phyloP scores from a whole-genome alignment of 2,329 filamentous ascomycete genomes.

The Colletotrichum trifolii region DNA sequence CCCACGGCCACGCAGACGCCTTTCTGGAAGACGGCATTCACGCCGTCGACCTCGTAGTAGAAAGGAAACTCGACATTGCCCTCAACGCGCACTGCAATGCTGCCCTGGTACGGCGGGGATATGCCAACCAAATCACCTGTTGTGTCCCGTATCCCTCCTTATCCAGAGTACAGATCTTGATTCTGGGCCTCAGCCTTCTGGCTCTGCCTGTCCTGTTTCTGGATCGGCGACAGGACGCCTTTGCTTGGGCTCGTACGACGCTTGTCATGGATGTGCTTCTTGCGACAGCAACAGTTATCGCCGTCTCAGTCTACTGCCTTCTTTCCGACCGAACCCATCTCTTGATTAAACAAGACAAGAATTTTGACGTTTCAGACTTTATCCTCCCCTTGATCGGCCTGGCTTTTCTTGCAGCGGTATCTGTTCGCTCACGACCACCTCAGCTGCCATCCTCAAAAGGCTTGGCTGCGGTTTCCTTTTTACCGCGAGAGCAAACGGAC shows the following conservation, averaged over 20 bases:
- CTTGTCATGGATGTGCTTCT: conserved; percentile 40
- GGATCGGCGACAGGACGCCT: conserved; percentile 22
- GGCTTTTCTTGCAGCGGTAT: conserved; percentile 38
- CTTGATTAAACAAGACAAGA: conserved; percentile 63
- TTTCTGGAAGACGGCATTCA: conserved; percentile 59
- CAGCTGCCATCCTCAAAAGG: not conserved
- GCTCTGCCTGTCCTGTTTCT: conserved; percentile 29
- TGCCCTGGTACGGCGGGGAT: conserved; percentile 47
- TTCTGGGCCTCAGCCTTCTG: conserved; percentile 39
- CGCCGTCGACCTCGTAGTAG: conserved; percentile 54
- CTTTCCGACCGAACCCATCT: conserved; percentile 64
- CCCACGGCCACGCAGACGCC: conserved; percentile 54
- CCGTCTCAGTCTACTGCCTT: conserved; percentile 56
- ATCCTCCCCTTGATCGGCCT: conserved; percentile 40
- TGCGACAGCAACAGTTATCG: conserved; percentile 41
- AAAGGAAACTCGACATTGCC: conserved; percentile 58
- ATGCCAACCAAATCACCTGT: conserved; percentile 62
- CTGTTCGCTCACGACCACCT: conserved; percentile 22
- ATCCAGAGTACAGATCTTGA: conserved; percentile 39
- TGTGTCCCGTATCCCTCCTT: conserved; percentile 57
- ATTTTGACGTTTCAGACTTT: conserved; percentile 48
- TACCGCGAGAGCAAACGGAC: conserved; percentile 67
- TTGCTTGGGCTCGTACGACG: conserved; percentile 42
- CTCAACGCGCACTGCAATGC: conserved; percentile 65
- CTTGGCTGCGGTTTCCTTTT: conserved; percentile 34